Conservation (phyloP, 78 protist genomes). For the Creolimax fragrantissima region DNA sequence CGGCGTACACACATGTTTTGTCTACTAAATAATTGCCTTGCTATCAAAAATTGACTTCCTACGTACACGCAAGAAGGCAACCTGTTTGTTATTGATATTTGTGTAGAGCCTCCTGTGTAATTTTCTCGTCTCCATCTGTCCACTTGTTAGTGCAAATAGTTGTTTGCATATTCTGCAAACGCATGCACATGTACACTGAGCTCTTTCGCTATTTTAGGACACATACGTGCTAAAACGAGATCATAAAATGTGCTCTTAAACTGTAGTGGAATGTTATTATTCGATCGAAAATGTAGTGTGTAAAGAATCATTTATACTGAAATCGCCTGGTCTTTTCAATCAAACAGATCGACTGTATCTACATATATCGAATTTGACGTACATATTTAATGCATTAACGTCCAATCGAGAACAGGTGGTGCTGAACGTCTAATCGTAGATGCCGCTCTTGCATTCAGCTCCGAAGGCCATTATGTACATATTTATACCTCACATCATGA, state of each 20-base stretch:
- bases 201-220: too few species aligned
- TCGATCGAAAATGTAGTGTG: background rate
- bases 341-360: background rate
- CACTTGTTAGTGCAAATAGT: background rate
- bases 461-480: background rate
- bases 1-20: background rate
- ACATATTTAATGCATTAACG: background rate
- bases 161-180: background rate
- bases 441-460: background rate
- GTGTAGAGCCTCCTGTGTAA: background rate
- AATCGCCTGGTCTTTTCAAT: background rate
- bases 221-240: too few species aligned
- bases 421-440: slow-evolving; percentile 95
- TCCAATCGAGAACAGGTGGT: slow-evolving; percentile 87
- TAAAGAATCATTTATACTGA: background rate
- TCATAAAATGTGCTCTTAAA: too few species aligned
- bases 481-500: background rate
- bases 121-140: background rate
- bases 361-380: slow-evolving; percentile 23
- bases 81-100: background rate
- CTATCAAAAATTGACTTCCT: background rate
- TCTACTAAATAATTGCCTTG: background rate
- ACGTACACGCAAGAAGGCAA: background rate
- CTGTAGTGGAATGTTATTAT: background rate
- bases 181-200: too few species aligned